Conservation (phyloP, 306 rosid genomes). For the Mimosa bimucronata region DNA sequence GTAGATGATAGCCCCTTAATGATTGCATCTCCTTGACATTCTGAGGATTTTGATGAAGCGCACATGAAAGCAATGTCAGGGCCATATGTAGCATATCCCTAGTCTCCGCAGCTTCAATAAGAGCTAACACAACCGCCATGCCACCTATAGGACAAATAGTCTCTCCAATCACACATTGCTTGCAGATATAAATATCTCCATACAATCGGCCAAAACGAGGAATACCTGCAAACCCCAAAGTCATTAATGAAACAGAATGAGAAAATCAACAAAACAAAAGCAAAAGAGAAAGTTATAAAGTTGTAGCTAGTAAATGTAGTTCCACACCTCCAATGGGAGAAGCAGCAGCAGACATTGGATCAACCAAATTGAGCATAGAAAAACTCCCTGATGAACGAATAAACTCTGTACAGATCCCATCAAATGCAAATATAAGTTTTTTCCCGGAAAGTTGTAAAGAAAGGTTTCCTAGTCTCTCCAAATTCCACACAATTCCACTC, state of each 20-base stretch:
- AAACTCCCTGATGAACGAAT: conserved; percentile 75
- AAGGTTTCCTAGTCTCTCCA: conserved; percentile 92
- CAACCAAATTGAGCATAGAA: conserved; percentile 94
- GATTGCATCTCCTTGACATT: conserved; percentile 95
- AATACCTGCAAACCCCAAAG: conserved; percentile 68
- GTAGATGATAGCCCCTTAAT: conserved; percentile 93
- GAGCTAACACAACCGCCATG: conserved; percentile 86
- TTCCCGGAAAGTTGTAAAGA: conserved; percentile 94
- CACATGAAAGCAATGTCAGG: conserved; percentile 81
- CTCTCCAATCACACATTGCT: conserved; percentile 90
- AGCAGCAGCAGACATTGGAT: conserved; percentile 99
- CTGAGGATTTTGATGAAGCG: conserved; percentile 94
- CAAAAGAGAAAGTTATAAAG: conserved; percentile 23
- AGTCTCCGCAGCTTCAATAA: conserved; percentile 95
- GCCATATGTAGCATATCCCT: conserved; percentile 99
- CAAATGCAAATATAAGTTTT: conserved; percentile 97
- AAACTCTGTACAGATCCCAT: conserved; percentile 86
- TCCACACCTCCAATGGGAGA: conserved; percentile 98
- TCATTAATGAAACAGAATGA: conserved; percentile 29
- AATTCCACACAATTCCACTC: conserved; percentile 99
- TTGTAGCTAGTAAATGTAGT: conserved; percentile 25
- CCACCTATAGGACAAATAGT: conserved; percentile 87
- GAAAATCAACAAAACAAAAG: conserved; percentile 2
- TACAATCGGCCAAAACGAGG: conserved; percentile 98
- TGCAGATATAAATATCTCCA: conserved; percentile 85